Evolutionary conservation across 2,329 filamentous ascomycete genomes (phyloP).

Genomic region (Basipetospora chlamydospora): DNA sequence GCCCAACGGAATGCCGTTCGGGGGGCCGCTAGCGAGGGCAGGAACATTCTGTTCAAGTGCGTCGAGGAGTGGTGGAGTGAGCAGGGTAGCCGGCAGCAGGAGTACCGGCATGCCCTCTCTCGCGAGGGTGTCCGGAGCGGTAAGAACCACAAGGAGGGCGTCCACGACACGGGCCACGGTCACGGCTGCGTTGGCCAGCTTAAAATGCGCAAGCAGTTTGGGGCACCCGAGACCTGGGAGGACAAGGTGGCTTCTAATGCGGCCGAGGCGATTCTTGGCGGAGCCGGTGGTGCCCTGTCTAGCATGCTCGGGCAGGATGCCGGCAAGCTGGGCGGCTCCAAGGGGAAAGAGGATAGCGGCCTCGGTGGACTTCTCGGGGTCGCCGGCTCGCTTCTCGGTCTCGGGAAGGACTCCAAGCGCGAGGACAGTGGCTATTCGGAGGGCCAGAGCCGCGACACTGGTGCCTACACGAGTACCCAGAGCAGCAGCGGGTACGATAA

Average conservation of each 20-base stretch:
- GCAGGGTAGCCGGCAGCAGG: slow-evolving; percentile 46
- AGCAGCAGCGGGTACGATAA: slow-evolving; percentile 44
- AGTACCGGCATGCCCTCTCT: slow-evolving; percentile 60
- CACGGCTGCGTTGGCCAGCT: slow-evolving; percentile 72
- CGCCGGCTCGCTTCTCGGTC: slow-evolving; percentile 28
- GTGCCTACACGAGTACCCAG: slow-evolving; percentile 46
- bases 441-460: slow-evolving; percentile 39
- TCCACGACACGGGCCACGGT: slow-evolving; percentile 69
- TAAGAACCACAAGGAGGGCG: slow-evolving; percentile 75
- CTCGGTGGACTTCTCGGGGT: slow-evolving; percentile 46
- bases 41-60: slow-evolving; percentile 61
- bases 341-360: slow-evolving; percentile 39
- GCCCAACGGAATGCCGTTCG: slow-evolving; percentile 57
- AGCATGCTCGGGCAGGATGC: slow-evolving; percentile 30
- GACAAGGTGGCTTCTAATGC: slow-evolving; percentile 42
- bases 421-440: slow-evolving; percentile 49
- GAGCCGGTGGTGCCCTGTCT: slow-evolving; percentile 38
- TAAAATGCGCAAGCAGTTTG: slow-evolving; percentile 56
- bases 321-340: slow-evolving; percentile 13
- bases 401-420: slow-evolving; percentile 39
- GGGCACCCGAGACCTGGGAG: slow-evolving; percentile 32
- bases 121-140: slow-evolving; percentile 63
- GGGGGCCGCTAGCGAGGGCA: slow-evolving; percentile 58
- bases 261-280: slow-evolving; percentile 41
- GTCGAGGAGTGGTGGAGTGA: slow-evolving; percentile 72